Percentiles rank a stretch among this genome's conserved stretches.
phyloP scores from a whole-genome alignment of 1,139 yeast species.

The Zhuliangozyma blackwelliae region DNA sequence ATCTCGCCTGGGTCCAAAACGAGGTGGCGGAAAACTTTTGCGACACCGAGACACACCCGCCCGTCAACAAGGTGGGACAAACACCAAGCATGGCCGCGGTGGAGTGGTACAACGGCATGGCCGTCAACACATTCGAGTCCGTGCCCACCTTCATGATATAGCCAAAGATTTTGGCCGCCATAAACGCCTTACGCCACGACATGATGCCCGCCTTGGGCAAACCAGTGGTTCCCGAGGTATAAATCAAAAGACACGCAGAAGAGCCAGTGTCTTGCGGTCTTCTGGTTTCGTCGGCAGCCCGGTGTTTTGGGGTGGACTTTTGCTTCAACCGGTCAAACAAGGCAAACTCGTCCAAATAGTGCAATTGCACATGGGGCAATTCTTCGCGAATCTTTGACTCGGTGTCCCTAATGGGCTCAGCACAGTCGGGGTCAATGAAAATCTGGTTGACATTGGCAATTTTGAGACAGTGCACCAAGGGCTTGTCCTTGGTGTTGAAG shows the following conservation, averaged over 20 bases:
- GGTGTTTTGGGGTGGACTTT: constrained; percentile 44
- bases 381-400: constrained; percentile 42
- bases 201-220: constrained; percentile 91
- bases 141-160: constrained; percentile 58
- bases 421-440: constrained; percentile 72
- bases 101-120: constrained; percentile 95
- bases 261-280: constrained; percentile 54
- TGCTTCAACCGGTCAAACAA: constrained; percentile 41
- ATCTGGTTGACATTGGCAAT: constrained; percentile 63
- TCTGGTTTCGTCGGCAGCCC: constrained; percentile 55
- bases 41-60: constrained; percentile 75
- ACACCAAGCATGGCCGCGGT: constrained; percentile 89
- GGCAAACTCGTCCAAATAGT: constrained; percentile 54
- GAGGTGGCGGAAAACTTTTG: constrained; percentile 80
- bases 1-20: constrained; percentile 86
- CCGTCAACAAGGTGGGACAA: constrained; percentile 59
- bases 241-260: constrained; percentile 69
- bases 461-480: constrained; percentile 76
- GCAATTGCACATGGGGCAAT: constrained; percentile 40
- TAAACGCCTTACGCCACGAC: constrained; percentile 80
- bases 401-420: constrained; percentile 50
- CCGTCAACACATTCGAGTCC: constrained; percentile 66
- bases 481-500: constrained; percentile 69
- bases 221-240: constrained; percentile 95
- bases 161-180: constrained; percentile 72